Conservation (phyloP, 2,329 filamentous ascomycete species). For the Botrytis pseudocinerea region DNA sequence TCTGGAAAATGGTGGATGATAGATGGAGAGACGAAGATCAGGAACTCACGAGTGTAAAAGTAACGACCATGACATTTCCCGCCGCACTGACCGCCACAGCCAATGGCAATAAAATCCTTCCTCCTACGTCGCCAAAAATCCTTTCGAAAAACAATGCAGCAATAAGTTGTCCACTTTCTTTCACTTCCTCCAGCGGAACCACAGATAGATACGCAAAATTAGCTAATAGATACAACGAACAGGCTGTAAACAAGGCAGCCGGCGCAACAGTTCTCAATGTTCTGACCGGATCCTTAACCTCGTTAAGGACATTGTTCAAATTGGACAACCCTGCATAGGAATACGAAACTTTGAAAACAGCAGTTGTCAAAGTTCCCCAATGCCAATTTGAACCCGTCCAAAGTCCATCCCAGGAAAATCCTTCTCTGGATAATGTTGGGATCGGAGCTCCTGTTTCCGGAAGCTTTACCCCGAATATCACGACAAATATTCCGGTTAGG, state of each 20-base stretch:
- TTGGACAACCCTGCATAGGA: conserved; percentile 56
- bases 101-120: conserved; percentile 47
- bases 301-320: conserved; percentile 57
- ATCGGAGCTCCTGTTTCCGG: conserved; percentile 33
- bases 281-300: conserved; percentile 57
- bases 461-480: conserved; percentile 46
- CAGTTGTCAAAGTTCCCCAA: conserved; percentile 61
- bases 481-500: conserved; percentile 58
- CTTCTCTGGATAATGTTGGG: not conserved
- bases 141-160: conserved; percentile 60
- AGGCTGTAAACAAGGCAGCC: conserved; percentile 53
- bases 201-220: conserved; percentile 63
- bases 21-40: not conserved
- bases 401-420: conserved; percentile 50
- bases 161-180: conserved; percentile 54
- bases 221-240: conserved; percentile 56
- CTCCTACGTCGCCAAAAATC: conserved; percentile 48
- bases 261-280: conserved; percentile 60
- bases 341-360: conserved; percentile 58
- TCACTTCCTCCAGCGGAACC: conserved; percentile 56
- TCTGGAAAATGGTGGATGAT: too few species aligned
- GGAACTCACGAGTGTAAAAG: conserved; percentile 55
- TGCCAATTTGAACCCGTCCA: conserved; percentile 69
- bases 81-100: conserved; percentile 51
- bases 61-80: conserved; percentile 52